Base-by-base conservation (phyloP, 768 basidiomycete genomes). In the Pleurotus sapidus region DNA sequence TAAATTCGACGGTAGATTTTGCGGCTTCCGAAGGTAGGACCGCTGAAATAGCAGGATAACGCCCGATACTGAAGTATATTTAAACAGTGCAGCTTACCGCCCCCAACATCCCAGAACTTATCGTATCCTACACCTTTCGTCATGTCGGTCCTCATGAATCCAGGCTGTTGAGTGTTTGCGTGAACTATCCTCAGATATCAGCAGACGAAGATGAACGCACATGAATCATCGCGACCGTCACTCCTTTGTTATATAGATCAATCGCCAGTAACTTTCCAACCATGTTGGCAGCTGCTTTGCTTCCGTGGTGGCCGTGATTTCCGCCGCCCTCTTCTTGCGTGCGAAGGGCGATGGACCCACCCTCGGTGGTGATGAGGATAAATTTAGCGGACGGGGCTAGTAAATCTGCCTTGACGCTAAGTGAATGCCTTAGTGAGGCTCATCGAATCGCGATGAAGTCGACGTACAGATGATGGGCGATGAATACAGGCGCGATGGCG, bases 201-300 rank as follows among this genome's bases (percentile, higher is more conserved):
- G 8, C 30, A 24, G 8, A 39, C 3, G 37, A 45, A 9, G 3
- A 8, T 15, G 11, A 0, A 71, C 76, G 57, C 38, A 78, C 77
- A 63, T 79, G 77, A 38, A 81, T 72, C 72, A 78, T 74, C 1
- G 65, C 70, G 9, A 79, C 73, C 0, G 71, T 66, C 12, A 80
- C 61, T 2, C 73, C 74, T 49, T 71, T 68, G 18, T 72, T 68
- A 34, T 70, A 63, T 12, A 81, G 57, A 58, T 80, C 77, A 45
- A 69, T 67, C 7, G 70, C 66, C 39, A 81, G 60, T 18, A 81
- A 64, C 45, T 72, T 72, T 2, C 77, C 78, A 8, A 76, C 69
- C 79, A 81, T 81, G 59, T 81, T 80, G 4, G 68, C 72, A 18
- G 79, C 79, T 1, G 73, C 76, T 65, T 81, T 81, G 56, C 70